Conservation (phyloP, 768 basidiomycete species). For the Pisolithus orientalis region DNA sequence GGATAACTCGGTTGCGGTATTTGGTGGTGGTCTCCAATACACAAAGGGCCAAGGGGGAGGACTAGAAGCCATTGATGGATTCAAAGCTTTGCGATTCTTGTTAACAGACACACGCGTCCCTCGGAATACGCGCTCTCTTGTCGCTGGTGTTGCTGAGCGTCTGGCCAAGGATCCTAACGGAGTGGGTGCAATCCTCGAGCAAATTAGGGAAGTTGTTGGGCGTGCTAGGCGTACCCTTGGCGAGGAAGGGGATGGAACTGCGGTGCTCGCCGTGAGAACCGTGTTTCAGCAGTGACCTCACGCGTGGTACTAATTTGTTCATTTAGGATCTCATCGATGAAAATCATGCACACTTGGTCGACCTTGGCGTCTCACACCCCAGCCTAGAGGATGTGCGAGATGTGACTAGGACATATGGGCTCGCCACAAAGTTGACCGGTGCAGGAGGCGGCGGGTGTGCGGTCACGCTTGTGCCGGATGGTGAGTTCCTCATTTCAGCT, state of each 20-base stretch:
- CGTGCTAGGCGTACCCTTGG: slow-evolving; percentile 71
- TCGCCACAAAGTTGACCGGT: slow-evolving; percentile 94
- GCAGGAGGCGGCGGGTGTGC: slow-evolving; percentile 99
- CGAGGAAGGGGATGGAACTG: slow-evolving; percentile 30
- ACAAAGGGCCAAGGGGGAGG: slow-evolving; percentile 73
- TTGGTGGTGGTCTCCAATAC: slow-evolving; percentile 90
- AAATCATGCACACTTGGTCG: slow-evolving; percentile 81
- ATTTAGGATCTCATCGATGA: slow-evolving; percentile 72
- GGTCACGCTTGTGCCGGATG: slow-evolving; percentile 90
- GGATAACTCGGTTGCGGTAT: slow-evolving; percentile 91
- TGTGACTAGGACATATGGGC: slow-evolving; percentile 60
- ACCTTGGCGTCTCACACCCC: slow-evolving; percentile 89
- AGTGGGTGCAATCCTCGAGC: slow-evolving; percentile 67
- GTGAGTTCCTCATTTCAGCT: slow-evolving; percentile 37
- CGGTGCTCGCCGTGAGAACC: slow-evolving; percentile 49
- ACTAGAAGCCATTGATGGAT: slow-evolving; percentile 86
- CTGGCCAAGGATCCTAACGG: slow-evolving; percentile 79
- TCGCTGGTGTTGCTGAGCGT: slow-evolving; percentile 79
- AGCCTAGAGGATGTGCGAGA: slow-evolving; percentile 74
- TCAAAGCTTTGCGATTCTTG: slow-evolving; percentile 56
- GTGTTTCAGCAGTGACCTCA: slow-evolving; percentile 5
- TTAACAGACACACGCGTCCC: slow-evolving; percentile 91
- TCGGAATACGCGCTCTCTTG: slow-evolving; percentile 90
- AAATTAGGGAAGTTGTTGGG: slow-evolving; percentile 82
- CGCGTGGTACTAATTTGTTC: neutral